Conservation (phyloP, 2,329 filamentous ascomycete genomes). For the Aspergillus novoparasiticus region DNA sequence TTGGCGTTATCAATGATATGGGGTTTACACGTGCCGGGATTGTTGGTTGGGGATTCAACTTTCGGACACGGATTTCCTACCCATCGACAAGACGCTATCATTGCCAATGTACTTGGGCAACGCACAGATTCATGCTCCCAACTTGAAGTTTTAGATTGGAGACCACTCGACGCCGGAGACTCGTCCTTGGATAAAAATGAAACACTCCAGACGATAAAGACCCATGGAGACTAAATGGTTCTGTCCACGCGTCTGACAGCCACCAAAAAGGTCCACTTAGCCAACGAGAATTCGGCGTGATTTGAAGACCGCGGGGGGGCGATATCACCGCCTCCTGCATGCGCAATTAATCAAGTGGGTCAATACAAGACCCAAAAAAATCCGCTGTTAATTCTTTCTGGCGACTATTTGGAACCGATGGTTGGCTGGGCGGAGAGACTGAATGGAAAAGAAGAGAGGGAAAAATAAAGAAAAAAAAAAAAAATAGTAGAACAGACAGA, state of each 20-base stretch:
- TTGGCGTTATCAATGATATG: background rate
- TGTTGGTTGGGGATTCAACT: no score
- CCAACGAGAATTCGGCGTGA: background rate
- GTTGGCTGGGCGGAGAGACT: background rate
- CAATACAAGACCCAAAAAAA: background rate
- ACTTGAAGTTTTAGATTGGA: no score
- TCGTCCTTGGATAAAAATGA: no score
- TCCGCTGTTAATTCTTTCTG: background rate
- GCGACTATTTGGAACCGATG: background rate
- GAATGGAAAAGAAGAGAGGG: background rate
- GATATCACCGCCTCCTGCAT: background rate
- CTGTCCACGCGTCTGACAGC: background rate
- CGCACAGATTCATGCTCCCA: no score
- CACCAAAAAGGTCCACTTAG: background rate
- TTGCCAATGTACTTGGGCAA: no score
- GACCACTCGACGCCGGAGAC: no score
- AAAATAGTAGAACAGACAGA: background rate
- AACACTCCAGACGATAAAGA: no score
- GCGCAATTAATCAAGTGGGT: constrained; percentile 1
- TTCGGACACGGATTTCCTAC: no score
- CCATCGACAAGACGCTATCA: no score
- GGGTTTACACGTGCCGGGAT: no score
- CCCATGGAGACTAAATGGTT: background rate
- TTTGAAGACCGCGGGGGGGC: background rate
- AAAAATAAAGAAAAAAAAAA: background rate